Conservation (phyloP, 2,329 filamentous ascomycete genomes). For the Alternaria sp. region DNA sequence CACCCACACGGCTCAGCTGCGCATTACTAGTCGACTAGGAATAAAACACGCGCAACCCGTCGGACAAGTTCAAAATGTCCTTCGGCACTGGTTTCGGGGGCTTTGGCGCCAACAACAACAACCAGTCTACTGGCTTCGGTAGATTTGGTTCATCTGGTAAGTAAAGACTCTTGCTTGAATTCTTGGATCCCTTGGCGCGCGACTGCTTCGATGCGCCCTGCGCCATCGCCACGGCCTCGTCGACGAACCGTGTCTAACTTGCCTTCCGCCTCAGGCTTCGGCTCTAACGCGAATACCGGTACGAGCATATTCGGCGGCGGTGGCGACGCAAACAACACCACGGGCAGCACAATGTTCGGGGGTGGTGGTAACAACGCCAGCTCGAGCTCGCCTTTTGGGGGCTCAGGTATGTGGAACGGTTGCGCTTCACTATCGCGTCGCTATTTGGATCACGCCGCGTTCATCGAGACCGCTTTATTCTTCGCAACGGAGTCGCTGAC, state of each 20-base stretch:
- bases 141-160: slow-evolving; percentile 64
- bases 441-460: slow-evolving; percentile 18
- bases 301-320: slow-evolving; percentile 42
- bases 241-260: slow-evolving; percentile 51
- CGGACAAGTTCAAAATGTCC: slow-evolving; percentile 44
- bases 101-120: slow-evolving; percentile 55
- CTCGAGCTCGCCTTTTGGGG: slow-evolving; percentile 46
- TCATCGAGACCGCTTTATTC: neutral
- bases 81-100: slow-evolving; percentile 62
- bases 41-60: slow-evolving; percentile 34
- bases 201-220: slow-evolving; percentile 42
- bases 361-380: slow-evolving; percentile 39
- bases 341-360: slow-evolving; percentile 46
- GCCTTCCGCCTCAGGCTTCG: slow-evolving; percentile 53
- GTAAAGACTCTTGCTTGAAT: slow-evolving; percentile 46
- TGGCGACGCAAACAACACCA: slow-evolving; percentile 43
- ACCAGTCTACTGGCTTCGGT: slow-evolving; percentile 47
- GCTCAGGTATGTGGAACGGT: slow-evolving; percentile 51
- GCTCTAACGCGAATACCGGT: slow-evolving; percentile 47
- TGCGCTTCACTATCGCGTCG: slow-evolving; percentile 46
- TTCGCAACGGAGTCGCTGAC: neutral
- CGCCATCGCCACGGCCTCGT: slow-evolving; percentile 39
- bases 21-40: slow-evolving; percentile 31
- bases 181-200: slow-evolving; percentile 29
- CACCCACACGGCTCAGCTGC: slow-evolving; percentile 29